A percentile compares a stretch with the other conserved stretches of the same genome.
Conservation (phyloP, 2,329 filamentous ascomycete species). For the Ceratocystis diversiconidia region DNA sequence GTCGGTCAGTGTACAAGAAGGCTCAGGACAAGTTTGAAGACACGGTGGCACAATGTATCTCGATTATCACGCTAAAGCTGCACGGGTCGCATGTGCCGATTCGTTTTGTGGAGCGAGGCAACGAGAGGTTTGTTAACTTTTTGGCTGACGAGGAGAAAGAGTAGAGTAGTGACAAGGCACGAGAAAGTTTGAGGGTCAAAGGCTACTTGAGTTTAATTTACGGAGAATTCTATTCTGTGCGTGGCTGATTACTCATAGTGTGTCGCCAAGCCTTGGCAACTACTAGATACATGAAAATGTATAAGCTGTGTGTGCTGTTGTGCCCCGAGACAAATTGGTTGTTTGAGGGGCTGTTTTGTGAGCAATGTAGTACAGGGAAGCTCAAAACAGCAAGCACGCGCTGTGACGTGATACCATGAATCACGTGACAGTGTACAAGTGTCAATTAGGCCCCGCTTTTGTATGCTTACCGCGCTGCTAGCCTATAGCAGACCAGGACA, state of each 20-base stretch:
- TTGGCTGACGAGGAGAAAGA: conserved; percentile 17
- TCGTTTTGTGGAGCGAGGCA: conserved; percentile 52
- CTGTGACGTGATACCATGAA: background rate
- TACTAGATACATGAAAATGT: background rate
- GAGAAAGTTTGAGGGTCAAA: background rate
- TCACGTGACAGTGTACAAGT: background rate
- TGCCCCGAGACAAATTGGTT: too few species aligned
- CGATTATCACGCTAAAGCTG: conserved; percentile 61
- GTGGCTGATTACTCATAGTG: background rate
- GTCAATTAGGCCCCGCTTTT: background rate
- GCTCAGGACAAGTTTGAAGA: conserved; percentile 41
- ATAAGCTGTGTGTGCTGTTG: too few species aligned
- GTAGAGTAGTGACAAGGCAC: background rate
- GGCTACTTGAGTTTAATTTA: background rate
- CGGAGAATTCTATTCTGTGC: background rate
- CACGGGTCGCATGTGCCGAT: conserved; percentile 47
- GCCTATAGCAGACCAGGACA: background rate
- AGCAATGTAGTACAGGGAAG: too few species aligned
- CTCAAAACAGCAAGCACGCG: background rate
- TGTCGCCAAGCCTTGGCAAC: background rate
- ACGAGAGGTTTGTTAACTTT: conserved; percentile 48
- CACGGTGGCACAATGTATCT: conserved; percentile 40
- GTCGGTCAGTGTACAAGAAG: conserved; percentile 42
- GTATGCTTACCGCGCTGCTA: background rate
- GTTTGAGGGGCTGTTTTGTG: too few species aligned